phyloP scores from a whole-genome alignment of 768 basidiomycete genomes.

The Fomitopsis pulvina region DNA sequence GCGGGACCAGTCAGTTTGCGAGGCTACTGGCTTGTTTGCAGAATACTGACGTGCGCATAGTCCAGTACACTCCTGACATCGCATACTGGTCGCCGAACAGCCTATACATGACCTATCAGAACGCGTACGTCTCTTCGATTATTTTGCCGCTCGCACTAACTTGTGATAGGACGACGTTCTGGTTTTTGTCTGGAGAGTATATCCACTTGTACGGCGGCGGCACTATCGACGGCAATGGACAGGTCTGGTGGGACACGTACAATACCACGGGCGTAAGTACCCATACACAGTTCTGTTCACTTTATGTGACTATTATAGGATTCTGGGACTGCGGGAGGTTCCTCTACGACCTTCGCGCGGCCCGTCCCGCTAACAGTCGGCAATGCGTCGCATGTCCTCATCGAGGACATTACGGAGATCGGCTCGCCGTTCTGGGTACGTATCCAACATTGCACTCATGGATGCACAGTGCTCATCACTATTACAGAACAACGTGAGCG shows the following conservation, averaged over 20 bases:
- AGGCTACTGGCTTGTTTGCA: not conserved
- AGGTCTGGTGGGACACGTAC: slow-evolving; percentile 33
- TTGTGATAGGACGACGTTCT: slow-evolving; percentile 29
- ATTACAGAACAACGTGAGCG: slow-evolving; percentile 16
- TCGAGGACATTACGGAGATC: slow-evolving; percentile 33
- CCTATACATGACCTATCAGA: slow-evolving; percentile 36
- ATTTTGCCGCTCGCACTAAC: not conserved
- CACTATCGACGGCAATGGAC: slow-evolving; percentile 41
- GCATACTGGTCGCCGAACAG: slow-evolving; percentile 34
- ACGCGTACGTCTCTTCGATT: slow-evolving; percentile 25
- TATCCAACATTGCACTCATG: not conserved
- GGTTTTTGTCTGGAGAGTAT: slow-evolving; percentile 32
- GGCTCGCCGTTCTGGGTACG: slow-evolving; percentile 38
- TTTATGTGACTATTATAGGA: slow-evolving; percentile 15
- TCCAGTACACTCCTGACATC: slow-evolving; percentile 34
- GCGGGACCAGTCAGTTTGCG: slow-evolving; percentile 26
- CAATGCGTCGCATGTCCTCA: slow-evolving; percentile 34
- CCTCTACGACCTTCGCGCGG: slow-evolving; percentile 35
- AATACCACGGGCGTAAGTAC: slow-evolving; percentile 18
- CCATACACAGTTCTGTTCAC: not conserved
- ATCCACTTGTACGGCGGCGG: slow-evolving; percentile 38
- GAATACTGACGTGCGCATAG: slow-evolving; percentile 7
- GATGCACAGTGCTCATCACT: not conserved
- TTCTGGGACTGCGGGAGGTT: slow-evolving; percentile 35
- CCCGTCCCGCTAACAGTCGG: slow-evolving; percentile 39